phyloP scores from a whole-genome alignment of 2,329 filamentous ascomycete genomes.

The Plenodomus lindquistii region DNA sequence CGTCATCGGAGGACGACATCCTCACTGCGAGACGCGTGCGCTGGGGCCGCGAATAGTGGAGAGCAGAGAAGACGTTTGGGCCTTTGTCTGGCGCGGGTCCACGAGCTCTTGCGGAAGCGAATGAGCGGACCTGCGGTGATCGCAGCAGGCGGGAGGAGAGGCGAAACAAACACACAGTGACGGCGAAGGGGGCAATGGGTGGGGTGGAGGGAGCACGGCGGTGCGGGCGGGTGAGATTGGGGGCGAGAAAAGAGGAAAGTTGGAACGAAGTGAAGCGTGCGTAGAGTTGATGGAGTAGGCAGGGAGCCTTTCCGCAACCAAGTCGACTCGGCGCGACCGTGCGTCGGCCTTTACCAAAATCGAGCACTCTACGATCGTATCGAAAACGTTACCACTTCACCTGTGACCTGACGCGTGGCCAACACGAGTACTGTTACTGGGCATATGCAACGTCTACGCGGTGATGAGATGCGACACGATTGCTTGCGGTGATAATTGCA shows the following conservation, averaged over 20 bases:
- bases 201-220: background rate
- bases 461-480: background rate
- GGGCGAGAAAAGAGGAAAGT: conserved; percentile 33
- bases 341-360: conserved; percentile 29
- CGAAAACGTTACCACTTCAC: conserved; percentile 13
- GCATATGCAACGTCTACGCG: background rate
- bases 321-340: conserved; percentile 23
- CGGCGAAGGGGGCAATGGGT: background rate
- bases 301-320: conserved; percentile 26
- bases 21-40: conserved; percentile 28
- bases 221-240: conserved; percentile 13
- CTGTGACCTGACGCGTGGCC: background rate
- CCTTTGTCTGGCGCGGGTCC: conserved; percentile 33
- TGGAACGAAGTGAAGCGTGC: conserved; percentile 36
- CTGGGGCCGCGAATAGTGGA: conserved; percentile 23
- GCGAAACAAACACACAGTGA: background rate
- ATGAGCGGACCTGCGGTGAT: conserved; percentile 21
- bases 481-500: background rate
- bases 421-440: background rate
- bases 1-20: conserved; percentile 76
- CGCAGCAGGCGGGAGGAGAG: background rate
- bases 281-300: too few relatives aligned
- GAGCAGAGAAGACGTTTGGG: conserved; percentile 30
- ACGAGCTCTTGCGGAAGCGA: conserved; percentile 30
- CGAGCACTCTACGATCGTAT: conserved; percentile 26